Base-by-base conservation (phyloP, 2,329 filamentous ascomycete species). In the Tolypocladium tundrense region DNA sequence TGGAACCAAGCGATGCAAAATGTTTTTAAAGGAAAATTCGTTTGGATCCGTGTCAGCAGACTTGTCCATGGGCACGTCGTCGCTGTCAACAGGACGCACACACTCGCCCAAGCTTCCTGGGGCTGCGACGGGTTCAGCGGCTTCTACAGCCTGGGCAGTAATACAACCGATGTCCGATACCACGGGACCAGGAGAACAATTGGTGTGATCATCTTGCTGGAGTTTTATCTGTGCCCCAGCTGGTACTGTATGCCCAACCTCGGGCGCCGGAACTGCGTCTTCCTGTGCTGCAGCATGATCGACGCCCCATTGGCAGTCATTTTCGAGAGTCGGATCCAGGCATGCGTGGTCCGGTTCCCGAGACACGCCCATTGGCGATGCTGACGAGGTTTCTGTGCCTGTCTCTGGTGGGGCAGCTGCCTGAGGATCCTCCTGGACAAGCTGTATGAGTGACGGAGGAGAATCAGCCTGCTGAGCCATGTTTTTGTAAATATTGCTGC, bases 1-100 rank as follows among this genome's bases (percentile, higher is more conserved):
- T 14, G 68, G 63, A 27, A 69, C 62, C 33, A 66, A 58, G 4
- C 56, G 63, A 53, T 64, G 63, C 9, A 68, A 41, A 11, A 68
- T 63, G 39, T 53, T 56, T 27, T 61, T 67, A 1, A 69, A 55
- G 19, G 66, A 63, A 40, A 62, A 63, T 3, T 60, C 61, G 9
- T 55, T 43, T 41, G 56, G 1, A n/a, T 61, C 55, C 16, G 59
- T 55, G 41, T 53, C 43, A 14, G 27, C 24, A 10, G 33, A 13
- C 19, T 37, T 5, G 4, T 52, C 33, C 31, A 14, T 21, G 11
- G 31, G 19, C 11, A 21, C 19, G 9, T 52, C 10, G 19, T 21
- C 48, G 48, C 7, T 1, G n/a, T n/a, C 19, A 2, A 14, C 19
- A n/a, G 48, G 16, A 13, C 19, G 33, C 9, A 10, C 27, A 37